Percentiles rank a stretch among this genome's conserved stretches.
Evolutionary conservation across 2,329 filamentous ascomycete genomes (phyloP).

Genomic region (Alternaria gaisen): DNA sequence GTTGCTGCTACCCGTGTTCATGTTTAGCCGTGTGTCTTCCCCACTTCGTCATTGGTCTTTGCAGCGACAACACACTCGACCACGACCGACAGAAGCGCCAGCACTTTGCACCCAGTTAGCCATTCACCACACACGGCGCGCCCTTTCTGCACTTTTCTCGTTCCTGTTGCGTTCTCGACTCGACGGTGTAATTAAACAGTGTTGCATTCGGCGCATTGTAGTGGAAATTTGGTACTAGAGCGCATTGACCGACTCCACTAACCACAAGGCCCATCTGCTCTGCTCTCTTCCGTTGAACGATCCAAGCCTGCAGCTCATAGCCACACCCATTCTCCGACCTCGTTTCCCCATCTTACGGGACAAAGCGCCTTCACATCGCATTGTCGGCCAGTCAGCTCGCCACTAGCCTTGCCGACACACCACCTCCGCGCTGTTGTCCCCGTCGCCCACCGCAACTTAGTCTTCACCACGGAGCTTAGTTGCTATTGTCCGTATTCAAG

Average conservation of each 20-base stretch:
- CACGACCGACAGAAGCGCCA: conserved; percentile 37
- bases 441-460: conserved; percentile 11
- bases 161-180: conserved; percentile 31
- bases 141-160: conserved; percentile 16
- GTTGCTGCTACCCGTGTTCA: conserved; percentile 24
- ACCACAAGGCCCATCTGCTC: conserved; percentile 15
- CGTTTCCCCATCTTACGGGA: conserved; percentile 1
- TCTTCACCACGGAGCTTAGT: conserved; percentile 9
- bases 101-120: conserved; percentile 28
- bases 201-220: conserved; percentile 32
- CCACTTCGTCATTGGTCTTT: conserved; percentile 43
- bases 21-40: conserved; percentile 31
- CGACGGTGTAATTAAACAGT: conserved; percentile 28
- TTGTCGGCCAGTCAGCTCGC: conserved; percentile 9
- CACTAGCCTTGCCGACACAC: conserved; percentile 29
- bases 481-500: conserved; percentile 21
- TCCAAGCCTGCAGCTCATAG: conserved; percentile 5
- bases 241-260: conserved; percentile 46
- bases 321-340: conserved; percentile 3
- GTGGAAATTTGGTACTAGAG: conserved; percentile 27
- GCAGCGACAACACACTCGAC: conserved; percentile 36
- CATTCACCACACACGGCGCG: conserved; percentile 34
- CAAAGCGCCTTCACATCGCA: conserved; percentile 3
- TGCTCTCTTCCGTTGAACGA: conserved; percentile 10
- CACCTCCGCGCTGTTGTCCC: conserved; percentile 21